Evolutionary conservation across 352 stramenopile genomes (phyloP).

Genomic region (Globisporangium middletonii): DNA sequence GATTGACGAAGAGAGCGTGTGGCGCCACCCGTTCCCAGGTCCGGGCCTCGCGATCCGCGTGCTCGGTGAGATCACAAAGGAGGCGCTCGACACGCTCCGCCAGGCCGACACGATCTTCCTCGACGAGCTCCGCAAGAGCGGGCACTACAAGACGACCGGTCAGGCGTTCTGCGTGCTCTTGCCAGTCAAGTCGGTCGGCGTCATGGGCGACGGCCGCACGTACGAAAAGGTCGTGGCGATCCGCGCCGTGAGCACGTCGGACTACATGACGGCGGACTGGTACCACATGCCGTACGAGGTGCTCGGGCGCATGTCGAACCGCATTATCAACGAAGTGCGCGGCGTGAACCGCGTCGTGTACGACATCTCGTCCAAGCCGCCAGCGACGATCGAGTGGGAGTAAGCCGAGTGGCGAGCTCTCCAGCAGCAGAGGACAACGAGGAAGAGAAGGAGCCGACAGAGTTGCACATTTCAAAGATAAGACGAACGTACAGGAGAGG

Average conservation of each 20-base stretch:
- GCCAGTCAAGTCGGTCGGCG: slow-evolving; percentile 96
- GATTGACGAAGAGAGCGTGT: slow-evolving; percentile 97
- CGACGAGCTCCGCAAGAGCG: slow-evolving; percentile 93
- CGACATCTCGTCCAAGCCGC: slow-evolving; percentile 99
- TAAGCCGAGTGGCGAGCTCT: slow-evolving; percentile 33
- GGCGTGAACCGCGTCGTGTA: slow-evolving; percentile 99
- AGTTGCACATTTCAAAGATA: no score
- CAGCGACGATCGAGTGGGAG: slow-evolving; percentile 99
- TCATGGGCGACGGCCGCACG: slow-evolving; percentile 98
- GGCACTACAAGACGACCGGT: slow-evolving; percentile 98
- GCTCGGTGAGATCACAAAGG: slow-evolving; percentile 94
- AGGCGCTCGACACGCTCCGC: slow-evolving; percentile 94
- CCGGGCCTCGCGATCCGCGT: slow-evolving; percentile 98
- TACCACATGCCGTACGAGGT: slow-evolving; percentile 99
- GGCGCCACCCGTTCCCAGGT: slow-evolving; percentile 98
- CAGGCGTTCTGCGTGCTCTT: slow-evolving; percentile 98
- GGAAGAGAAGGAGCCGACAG: no score
- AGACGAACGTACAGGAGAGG: no score
- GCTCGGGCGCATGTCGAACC: slow-evolving; percentile 95
- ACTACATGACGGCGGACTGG: slow-evolving; percentile 99
- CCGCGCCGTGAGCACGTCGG: slow-evolving; percentile 97
- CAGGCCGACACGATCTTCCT: slow-evolving; percentile 98
- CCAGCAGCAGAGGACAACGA: no score
- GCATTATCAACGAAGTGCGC: slow-evolving; percentile 98
- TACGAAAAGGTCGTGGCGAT: slow-evolving; percentile 96